Percentiles rank a stretch among this genome's conserved stretches.
phyloP scores from a whole-genome alignment of 2,329 filamentous ascomycete species.

The Aspergillus spinulosporus region DNA sequence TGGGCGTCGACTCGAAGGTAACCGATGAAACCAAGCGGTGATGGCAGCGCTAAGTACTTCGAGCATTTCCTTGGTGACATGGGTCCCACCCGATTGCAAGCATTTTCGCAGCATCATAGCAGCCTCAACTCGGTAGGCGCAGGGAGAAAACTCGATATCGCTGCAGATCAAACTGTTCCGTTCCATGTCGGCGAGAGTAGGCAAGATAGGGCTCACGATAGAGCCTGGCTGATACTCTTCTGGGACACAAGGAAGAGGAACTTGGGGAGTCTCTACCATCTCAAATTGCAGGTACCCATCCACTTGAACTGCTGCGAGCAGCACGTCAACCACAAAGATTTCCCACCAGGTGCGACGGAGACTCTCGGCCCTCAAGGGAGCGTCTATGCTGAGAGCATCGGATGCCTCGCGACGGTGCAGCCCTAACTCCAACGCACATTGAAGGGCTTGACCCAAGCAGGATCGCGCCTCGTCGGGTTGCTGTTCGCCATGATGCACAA shows the following conservation, averaged over 20 bases:
- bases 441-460: neutral
- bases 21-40: neutral
- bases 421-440: neutral
- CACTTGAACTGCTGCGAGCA: slow-evolving; percentile 14
- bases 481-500: neutral
- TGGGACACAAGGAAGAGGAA: slow-evolving; percentile 4
- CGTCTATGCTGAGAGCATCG: neutral
- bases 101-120: slow-evolving; percentile 12
- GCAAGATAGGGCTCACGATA: neutral
- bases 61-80: neutral
- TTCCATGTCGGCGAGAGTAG: neutral
- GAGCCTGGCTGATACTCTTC: slow-evolving; percentile 5
- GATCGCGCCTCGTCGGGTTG: neutral
- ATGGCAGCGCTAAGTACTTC: neutral
- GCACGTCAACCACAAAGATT: slow-evolving; percentile 10
- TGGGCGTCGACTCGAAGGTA: neutral
- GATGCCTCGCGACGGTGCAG: slow-evolving; percentile 2
- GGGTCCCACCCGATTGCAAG: neutral
- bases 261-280: neutral
- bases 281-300: slow-evolving; percentile 7
- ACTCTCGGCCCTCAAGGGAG: slow-evolving; percentile 5
- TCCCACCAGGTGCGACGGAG: slow-evolving; percentile 17
- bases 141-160: slow-evolving; percentile 6
- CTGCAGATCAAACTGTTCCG: neutral
- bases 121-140: slow-evolving; percentile 9